Evolutionary conservation across 768 basidiomycete genomes (phyloP).

Genomic region (Chalciporus pseudorubinellus): DNA sequence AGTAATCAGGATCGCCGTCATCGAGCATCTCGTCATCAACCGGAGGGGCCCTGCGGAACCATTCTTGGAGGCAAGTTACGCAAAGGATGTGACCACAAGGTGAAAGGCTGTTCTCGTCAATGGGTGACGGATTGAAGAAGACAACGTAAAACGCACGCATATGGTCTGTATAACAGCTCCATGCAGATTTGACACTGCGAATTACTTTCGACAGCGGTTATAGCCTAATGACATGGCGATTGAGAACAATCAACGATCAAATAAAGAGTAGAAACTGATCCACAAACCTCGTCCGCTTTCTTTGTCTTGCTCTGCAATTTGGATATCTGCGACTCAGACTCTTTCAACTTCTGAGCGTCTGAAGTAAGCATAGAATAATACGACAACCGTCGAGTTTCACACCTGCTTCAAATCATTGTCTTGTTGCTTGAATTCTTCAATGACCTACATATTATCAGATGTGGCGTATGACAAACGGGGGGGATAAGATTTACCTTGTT

Average conservation of each 20-base stretch:
- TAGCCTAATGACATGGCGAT: conserved; percentile 36
- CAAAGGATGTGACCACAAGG: conserved; percentile 84
- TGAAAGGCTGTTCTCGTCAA: conserved; percentile 45
- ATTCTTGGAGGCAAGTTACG: conserved; percentile 66
- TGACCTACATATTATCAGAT: conserved; percentile 38
- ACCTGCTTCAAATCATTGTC: conserved; percentile 40
- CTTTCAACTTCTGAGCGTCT: conserved; percentile 39
- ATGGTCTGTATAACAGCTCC: conserved; percentile 63
- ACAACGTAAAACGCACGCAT: conserved; percentile 48
- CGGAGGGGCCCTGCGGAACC: conserved; percentile 70
- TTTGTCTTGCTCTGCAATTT: conserved; percentile 44
- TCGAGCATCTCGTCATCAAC: conserved; percentile 44
- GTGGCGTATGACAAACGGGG: background rate
- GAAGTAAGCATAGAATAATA: conserved; percentile 1
- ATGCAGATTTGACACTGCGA: conserved; percentile 78
- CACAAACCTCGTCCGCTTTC: conserved; percentile 57
- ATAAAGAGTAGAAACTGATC: background rate
- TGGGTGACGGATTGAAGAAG: background rate
- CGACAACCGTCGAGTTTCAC: background rate
- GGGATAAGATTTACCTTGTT: conserved; percentile 44
- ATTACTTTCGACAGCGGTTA: conserved; percentile 54
- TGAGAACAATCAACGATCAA: background rate
- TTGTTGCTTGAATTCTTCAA: conserved; percentile 52
- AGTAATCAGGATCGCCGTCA: conserved; percentile 40
- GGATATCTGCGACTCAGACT: conserved; percentile 44